phyloP scores from a whole-genome alignment of 306 rosid species.

The Aeschynomene evenia region DNA sequence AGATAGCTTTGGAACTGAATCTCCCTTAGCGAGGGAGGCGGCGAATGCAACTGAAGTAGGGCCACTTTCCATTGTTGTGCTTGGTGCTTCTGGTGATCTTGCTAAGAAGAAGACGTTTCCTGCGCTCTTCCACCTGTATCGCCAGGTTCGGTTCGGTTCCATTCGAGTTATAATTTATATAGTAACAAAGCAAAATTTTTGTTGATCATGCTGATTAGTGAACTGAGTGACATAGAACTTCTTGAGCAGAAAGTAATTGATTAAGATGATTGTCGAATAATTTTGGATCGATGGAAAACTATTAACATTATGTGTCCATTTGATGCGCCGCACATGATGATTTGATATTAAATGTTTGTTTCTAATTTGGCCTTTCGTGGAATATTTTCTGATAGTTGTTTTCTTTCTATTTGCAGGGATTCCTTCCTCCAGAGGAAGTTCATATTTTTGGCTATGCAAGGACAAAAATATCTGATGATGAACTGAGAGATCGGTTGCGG shows the following conservation, averaged over 20 bases:
- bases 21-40: slow-evolving; percentile 35
- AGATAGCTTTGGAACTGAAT: slow-evolving; percentile 34
- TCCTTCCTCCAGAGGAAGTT: slow-evolving; percentile 63
- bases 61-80: slow-evolving; percentile 67
- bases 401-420: slow-evolving; percentile 49
- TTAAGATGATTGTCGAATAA: not conserved
- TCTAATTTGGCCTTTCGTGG: not conserved
- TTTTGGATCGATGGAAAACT: no score
- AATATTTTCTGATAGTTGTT: not conserved
- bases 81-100: slow-evolving; percentile 96
- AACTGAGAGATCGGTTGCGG: slow-evolving; percentile 62
- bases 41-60: slow-evolving; percentile 53
- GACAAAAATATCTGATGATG: slow-evolving; percentile 71
- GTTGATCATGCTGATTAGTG: not conserved
- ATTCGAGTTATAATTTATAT: no score
- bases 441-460: slow-evolving; percentile 89
- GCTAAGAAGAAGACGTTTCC: slow-evolving; percentile 94
- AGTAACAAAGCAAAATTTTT: not conserved
- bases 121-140: slow-evolving; percentile 71
- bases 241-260: not conserved
- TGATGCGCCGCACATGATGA: not conserved
- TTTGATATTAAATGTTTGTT: not conserved
- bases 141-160: slow-evolving; percentile 46
- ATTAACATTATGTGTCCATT: not conserved
- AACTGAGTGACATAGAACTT: not conserved